Evolutionary conservation across 2,329 filamentous ascomycete genomes (phyloP).

Genomic region (Colletotrichum melonis): DNA sequence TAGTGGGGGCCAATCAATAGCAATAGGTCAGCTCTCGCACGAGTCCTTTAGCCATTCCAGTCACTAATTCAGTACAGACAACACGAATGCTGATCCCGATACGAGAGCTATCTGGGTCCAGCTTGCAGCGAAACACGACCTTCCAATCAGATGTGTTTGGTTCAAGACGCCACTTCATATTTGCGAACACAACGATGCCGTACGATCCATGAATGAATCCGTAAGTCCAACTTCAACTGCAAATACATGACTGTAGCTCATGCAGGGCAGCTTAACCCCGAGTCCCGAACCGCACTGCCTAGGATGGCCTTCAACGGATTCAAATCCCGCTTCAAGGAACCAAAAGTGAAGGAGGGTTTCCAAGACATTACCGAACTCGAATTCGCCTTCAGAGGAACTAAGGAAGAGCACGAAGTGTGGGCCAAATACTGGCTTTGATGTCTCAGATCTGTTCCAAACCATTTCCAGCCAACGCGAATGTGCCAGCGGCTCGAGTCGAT

Average conservation of each 20-base stretch:
- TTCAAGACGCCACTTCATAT: constrained; percentile 80
- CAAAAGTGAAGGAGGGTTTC: constrained; percentile 82
- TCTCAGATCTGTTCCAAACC: neutral
- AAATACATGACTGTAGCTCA: neutral
- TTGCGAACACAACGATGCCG: constrained; percentile 87
- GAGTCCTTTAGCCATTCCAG: neutral
- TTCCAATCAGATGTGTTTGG: constrained; percentile 87
- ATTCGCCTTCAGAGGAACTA: constrained; percentile 79
- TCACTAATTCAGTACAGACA: constrained; percentile 68
- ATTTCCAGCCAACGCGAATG: neutral
- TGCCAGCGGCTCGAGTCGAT: neutral
- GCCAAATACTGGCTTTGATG: constrained; percentile 78
- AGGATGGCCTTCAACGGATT: constrained; percentile 85
- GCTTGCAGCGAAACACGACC: constrained; percentile 75
- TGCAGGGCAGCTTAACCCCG: constrained; percentile 78
- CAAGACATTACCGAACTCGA: constrained; percentile 80
- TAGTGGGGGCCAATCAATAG: constrained; percentile 74
- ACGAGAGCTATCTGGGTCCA: constrained; percentile 83
- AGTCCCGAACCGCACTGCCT: constrained; percentile 79
- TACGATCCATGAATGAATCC: constrained; percentile 74
- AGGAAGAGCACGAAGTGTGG: constrained; percentile 79
- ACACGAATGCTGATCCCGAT: constrained; percentile 89
- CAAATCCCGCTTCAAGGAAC: constrained; percentile 77
- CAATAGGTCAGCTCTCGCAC: constrained; percentile 71
- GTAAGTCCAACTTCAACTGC: constrained; percentile 40